These are phyloP conservation scores for Bonia amplexicaulis DNA, from an alignment of 176 grass and related monocot species.

Conservation along the genomic window DNA sequence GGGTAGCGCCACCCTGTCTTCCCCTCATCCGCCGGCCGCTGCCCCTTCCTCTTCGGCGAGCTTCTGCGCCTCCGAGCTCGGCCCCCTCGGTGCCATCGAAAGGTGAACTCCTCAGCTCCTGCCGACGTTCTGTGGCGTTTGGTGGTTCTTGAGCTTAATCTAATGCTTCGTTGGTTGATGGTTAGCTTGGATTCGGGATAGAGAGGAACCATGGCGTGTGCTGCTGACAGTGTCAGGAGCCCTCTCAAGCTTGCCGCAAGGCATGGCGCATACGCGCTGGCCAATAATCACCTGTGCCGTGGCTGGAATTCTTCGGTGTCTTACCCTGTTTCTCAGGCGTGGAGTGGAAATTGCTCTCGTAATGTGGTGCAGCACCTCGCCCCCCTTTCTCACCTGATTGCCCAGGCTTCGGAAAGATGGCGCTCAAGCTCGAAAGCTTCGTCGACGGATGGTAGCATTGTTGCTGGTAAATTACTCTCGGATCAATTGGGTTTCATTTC, in stretches of 20 bases:
- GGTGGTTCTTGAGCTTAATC: not conserved
- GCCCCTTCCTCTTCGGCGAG: not conserved
- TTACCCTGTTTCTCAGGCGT: conserved; percentile 14
- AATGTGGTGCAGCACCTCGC: not conserved
- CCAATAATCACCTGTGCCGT: not conserved
- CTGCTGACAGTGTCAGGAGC: conserved; percentile 20
- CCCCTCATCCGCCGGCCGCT: too few species aligned
- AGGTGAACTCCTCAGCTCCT: not conserved
- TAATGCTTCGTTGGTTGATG: not conserved
- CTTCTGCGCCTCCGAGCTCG: not conserved
- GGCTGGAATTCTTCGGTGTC: conserved; percentile 22
- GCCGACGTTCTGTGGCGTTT: not conserved
- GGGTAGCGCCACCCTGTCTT: not conserved
- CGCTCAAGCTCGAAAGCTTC: conserved; percentile 9
- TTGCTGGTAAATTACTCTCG: conserved; percentile 8
- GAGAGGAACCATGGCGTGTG: conserved; percentile 44
- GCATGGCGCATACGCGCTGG: not conserved
- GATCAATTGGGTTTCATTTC: not conserved
- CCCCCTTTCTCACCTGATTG: not conserved
- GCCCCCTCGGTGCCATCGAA: not conserved
- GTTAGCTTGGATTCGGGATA: not conserved
- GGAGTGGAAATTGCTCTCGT: conserved; percentile 1
- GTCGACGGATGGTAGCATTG: not conserved
- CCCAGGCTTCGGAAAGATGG: not conserved
- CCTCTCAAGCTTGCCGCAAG: conserved; percentile 24